Percentiles rank a stretch among this genome's conserved stretches.
Conservation (phyloP, 345 rosid genomes). For the Eucalyptus sideroxylon region DNA sequence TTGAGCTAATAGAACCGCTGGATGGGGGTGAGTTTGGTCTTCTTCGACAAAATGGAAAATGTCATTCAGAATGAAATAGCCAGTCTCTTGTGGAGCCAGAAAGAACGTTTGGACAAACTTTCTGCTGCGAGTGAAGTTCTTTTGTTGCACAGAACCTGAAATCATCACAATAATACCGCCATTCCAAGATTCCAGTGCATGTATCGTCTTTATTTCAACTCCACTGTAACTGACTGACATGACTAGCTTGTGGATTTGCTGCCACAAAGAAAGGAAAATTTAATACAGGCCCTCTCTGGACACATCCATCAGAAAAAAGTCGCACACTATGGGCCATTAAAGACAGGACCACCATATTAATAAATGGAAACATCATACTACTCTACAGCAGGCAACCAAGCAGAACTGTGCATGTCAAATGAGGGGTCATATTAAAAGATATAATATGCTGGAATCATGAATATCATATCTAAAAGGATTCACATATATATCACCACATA, state of each 20-base stretch:
- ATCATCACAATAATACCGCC: slow-evolving; percentile 65
- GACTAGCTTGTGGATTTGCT: slow-evolving; percentile 54
- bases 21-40: slow-evolving; percentile 37
- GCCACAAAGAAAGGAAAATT: not conserved
- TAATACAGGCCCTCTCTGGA: not conserved
- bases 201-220: slow-evolving; percentile 56
- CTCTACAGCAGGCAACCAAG: not conserved
- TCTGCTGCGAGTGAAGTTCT: slow-evolving; percentile 32
- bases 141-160: slow-evolving; percentile 51
- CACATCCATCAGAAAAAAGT: not conserved
- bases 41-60: slow-evolving; percentile 51
- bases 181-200: slow-evolving; percentile 51
- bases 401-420: not conserved
- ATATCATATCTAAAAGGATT: not conserved
- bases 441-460: not conserved
- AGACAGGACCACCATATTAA: not conserved
- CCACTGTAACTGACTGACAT: slow-evolving; percentile 34
- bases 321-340: not conserved
- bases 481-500: not conserved
- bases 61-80: slow-evolving; percentile 59
- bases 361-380: not conserved
- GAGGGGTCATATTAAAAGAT: not conserved
- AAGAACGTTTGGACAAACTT: slow-evolving; percentile 59
- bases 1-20: slow-evolving; percentile 31
- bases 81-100: slow-evolving; percentile 71